These are phyloP conservation scores for Saccharum spontaneum DNA, from an alignment of 176 grass and related monocot species.

Conservation along the genomic window DNA sequence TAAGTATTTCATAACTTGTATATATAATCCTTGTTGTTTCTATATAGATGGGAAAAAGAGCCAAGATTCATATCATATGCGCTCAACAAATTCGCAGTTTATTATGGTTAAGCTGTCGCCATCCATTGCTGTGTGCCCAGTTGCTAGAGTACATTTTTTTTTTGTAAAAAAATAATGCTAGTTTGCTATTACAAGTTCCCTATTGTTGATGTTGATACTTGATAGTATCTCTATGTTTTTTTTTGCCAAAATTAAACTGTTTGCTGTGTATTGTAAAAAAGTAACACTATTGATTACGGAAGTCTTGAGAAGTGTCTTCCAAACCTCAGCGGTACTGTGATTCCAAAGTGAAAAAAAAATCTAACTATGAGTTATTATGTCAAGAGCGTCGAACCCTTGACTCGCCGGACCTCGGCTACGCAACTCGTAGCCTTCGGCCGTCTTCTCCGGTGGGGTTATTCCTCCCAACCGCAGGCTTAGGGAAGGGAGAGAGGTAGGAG, in stretches of 20 bases:
- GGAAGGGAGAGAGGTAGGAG: too few relatives aligned
- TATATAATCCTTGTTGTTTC: neutral
- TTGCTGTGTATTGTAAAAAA: neutral
- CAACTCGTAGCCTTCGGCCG: too few relatives aligned
- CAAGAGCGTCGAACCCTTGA: too few relatives aligned
- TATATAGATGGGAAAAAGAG: neutral
- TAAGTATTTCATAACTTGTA: conserved; percentile 47
- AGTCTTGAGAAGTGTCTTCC: neutral
- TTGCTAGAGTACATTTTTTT: neutral
- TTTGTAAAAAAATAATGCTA: neutral
- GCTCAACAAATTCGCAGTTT: neutral
- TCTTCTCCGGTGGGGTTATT: too few relatives aligned
- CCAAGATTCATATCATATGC: neutral
- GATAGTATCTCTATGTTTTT: neutral
- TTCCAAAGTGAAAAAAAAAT: neutral
- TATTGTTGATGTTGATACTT: neutral
- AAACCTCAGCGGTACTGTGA: neutral
- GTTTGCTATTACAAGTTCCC: neutral
- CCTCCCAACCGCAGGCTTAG: too few relatives aligned
- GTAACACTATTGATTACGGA: neutral
- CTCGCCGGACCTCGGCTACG: too few relatives aligned
- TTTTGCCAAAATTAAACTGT: neutral
- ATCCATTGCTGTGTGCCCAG: neutral
- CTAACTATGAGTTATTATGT: neutral
- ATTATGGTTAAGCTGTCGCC: neutral